Base-by-base conservation (phyloP, 495 filamentous ascomycete genomes). In the Filosporella fistucella region DNA sequence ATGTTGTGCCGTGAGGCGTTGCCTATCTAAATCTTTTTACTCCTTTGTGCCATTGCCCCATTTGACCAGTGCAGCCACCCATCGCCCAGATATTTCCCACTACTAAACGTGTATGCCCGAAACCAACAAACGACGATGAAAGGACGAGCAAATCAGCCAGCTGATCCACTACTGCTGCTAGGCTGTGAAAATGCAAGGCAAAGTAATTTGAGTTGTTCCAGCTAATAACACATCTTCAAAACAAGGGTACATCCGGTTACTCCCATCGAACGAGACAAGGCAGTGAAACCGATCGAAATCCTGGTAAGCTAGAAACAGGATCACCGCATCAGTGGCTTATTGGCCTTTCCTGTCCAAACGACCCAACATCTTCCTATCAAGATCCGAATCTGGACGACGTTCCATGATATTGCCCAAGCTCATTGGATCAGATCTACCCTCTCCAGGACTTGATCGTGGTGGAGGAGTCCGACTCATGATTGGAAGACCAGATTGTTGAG, bases 381-480 rank as follows among this genome's bases (percentile, higher is more conserved):
- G 55, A 16, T 56, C 56, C 1, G 52, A 52, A 34, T 62, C 59
- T 14, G 58, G 58, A 40, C 55, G 24, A 13, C 52, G 54, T 44
- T 59, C 59, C 59, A 62, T 62, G 13, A 62, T 59, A 45, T 50
- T 62, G 16, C 59, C 59, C 11, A 62, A 29, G 18, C 40, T 49
- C 59, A 62, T 62, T 1, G 59, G 59, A 59, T 62, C 59, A 10
- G 47, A 12, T 29, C 49, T 26, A 11, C 46, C 43, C 13, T 51
- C 54, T 23, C 51, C 51, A 14, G 58, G 58, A 45, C 54, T 57
- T 30, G 50, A 46, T 3, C 58, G 46, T 18, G 58, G 58, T 8
- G 58, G 58, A 16, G 58, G 54, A 16, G 58, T 60, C 16, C 58
- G 50, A 23, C 41, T 45, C 51, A 54, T 58, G 12, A 47, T 43